Percentiles rank a stretch among this genome's conserved stretches.
Conservation (phyloP, 2,329 filamentous ascomycete genomes). For the Dactylellina drechsleri region DNA sequence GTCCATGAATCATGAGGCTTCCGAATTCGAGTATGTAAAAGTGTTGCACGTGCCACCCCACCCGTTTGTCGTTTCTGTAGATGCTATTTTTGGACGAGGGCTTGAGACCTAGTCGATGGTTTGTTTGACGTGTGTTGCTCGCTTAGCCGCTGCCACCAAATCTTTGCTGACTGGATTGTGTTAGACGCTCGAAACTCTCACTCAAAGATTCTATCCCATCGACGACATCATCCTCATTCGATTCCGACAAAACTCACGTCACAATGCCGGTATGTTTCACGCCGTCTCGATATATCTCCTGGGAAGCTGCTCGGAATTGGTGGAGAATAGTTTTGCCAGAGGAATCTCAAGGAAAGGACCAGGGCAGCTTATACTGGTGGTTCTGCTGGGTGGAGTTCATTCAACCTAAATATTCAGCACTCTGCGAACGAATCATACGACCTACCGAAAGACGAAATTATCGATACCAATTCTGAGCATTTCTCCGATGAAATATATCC, state of each 20-base stretch:
- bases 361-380: too few species aligned
- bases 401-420: too few species aligned
- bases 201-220: constrained; percentile 2
- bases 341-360: neutral
- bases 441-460: neutral
- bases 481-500: constrained; percentile 1
- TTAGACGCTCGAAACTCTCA: neutral
- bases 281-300: constrained; percentile 21
- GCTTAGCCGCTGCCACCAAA: constrained; percentile 40
- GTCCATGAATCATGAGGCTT: too few species aligned
- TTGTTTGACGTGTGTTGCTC: constrained; percentile 19
- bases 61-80: constrained; percentile 4
- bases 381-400: too few species aligned
- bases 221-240: constrained; percentile 24
- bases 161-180: constrained; percentile 7
- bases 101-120: constrained; percentile 37
- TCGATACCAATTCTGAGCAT: constrained; percentile 18
- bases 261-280: constrained; percentile 52
- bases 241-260: constrained; percentile 22
- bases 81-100: constrained; percentile 35
- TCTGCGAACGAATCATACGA: too few species aligned
- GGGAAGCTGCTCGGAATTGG: constrained; percentile 32
- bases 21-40: neutral
- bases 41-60: neutral
- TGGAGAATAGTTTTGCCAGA: neutral